Evolutionary conservation across 2,329 filamentous ascomycete genomes (phyloP).

Genomic region (Nothomitra cinnamomea): DNA sequence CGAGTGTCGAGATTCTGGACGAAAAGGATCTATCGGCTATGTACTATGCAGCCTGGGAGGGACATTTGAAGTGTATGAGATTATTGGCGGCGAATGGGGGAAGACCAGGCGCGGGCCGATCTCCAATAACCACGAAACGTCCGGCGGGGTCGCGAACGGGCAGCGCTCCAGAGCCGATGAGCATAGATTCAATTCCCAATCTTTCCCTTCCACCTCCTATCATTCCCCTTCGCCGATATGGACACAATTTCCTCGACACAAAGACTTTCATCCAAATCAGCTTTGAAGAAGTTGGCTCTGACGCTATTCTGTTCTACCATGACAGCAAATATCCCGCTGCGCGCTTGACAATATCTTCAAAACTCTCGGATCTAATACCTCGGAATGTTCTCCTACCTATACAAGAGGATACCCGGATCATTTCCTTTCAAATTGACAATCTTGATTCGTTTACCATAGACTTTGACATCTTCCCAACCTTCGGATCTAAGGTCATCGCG

Average conservation of each 20-base stretch:
- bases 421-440: slow-evolving; percentile 93
- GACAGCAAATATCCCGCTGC: slow-evolving; percentile 92
- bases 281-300: slow-evolving; percentile 56
- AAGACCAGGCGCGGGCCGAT: neutral
- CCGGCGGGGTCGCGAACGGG: slow-evolving; percentile 4
- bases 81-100: slow-evolving; percentile 44
- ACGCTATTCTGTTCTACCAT: slow-evolving; percentile 89
- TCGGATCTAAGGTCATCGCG: slow-evolving; percentile 92
- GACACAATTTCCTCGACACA: slow-evolving; percentile 95
- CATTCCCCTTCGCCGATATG: slow-evolving; percentile 83
- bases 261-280: slow-evolving; percentile 91
- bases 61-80: slow-evolving; percentile 85
- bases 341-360: slow-evolving; percentile 88
- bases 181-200: slow-evolving; percentile 68
- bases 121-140: slow-evolving; percentile 14
- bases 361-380: slow-evolving; percentile 87
- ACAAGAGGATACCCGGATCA: slow-evolving; percentile 83
- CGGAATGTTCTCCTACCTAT: slow-evolving; percentile 92
- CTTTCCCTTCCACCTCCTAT: slow-evolving; percentile 89
- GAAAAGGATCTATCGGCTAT: slow-evolving; percentile 88
- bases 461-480: slow-evolving; percentile 94
- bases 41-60: slow-evolving; percentile 98
- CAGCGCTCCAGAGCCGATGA: slow-evolving; percentile 33
- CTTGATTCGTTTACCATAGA: slow-evolving; percentile 86
- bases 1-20: slow-evolving; percentile 63